Base-by-base conservation (phyloP, 768 basidiomycete genomes). In the Hericium coralloides region DNA sequence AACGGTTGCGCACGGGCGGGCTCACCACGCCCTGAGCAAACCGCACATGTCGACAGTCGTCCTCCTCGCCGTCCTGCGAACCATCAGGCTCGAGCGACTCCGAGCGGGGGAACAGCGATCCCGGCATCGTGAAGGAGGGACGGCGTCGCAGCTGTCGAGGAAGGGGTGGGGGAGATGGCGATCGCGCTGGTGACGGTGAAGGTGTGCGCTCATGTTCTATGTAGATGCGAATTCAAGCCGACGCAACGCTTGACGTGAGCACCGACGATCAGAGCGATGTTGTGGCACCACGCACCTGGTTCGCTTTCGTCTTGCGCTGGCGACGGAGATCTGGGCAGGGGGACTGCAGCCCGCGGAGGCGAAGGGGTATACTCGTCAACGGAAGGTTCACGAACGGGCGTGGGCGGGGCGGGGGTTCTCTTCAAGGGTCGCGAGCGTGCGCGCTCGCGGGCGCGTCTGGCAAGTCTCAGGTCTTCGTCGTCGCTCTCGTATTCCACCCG, bases 81-180 rank as follows among this genome's bases (percentile, higher is more conserved):
- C 64, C 52, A 43, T 73, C 73, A 25, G 83, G 81, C 31, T 82
- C 71, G 12, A 82, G 72, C n/a, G 87, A 87, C 0, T 81, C 77
- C 0, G 89, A 88, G 9, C 87, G 82, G 4, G 87, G 81, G 65
- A 83, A 88, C 12, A 92, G 78, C 1, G 89, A 79, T 8, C 89
- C 89, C 20, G 89, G 89, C 89, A 92, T 92, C 1, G 82, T 83
- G 0, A 77, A 64, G 2, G 80, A 81, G 8, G 71, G 70, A n/a
- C 69, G 72, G 25, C 71, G 72, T 41, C 69, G 73, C 8, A 77
- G 67, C 37, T 62, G 57, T 41, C 67, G 69, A 31, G 70, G 67
- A 18, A 65, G 64, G 12, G 71, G 71, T 12, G 67, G 73, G 14
- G 69, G 69, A 0, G 72, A 69, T 22, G 73, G 67, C 2, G 68